These are phyloP conservation scores for Clitoria ternatea DNA, from an alignment of 306 rosid genomes.

Conservation along the genomic window DNA sequence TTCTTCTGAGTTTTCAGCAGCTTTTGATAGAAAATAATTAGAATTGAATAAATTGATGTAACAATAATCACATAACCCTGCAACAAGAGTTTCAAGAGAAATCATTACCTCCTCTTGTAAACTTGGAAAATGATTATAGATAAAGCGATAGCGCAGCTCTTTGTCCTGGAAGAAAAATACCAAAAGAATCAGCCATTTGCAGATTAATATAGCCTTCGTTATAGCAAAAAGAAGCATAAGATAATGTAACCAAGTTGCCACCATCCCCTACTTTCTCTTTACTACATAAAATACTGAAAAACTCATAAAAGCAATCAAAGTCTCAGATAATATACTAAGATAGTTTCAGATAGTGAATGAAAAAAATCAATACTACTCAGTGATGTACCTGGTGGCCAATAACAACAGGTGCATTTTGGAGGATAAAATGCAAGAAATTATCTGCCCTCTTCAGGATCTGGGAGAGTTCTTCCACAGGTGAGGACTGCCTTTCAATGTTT, in stretches of 20 bases:
- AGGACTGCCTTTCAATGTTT: conserved; percentile 63
- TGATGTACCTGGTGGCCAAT: conserved; percentile 86
- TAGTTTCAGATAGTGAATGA: neutral
- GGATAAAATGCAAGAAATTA: conserved; percentile 83
- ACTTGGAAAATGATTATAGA: conserved; percentile 90
- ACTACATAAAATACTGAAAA: neutral
- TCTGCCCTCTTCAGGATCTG: conserved; percentile 86
- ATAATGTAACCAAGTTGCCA: neutral
- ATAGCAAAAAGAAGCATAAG: neutral
- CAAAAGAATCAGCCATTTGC: conserved; percentile 11
- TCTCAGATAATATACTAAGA: neutral
- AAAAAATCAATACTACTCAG: neutral
- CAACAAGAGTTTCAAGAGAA: conserved; percentile 24
- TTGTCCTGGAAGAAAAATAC: conserved; percentile 52
- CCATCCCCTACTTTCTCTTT: neutral
- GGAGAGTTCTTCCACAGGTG: conserved; percentile 82
- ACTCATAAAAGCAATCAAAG: neutral
- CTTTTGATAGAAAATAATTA: neutral
- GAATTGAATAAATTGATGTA: neutral
- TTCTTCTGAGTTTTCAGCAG: neutral
- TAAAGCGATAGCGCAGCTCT: conserved; percentile 80
- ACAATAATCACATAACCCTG: conserved; percentile 9
- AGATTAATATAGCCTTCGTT: neutral
- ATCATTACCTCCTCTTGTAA: conserved; percentile 72
- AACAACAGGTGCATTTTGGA: conserved; percentile 88